Evolutionary conservation across 148 eudicot species (phyloP).

Genomic region (Cornus kousa): DNA sequence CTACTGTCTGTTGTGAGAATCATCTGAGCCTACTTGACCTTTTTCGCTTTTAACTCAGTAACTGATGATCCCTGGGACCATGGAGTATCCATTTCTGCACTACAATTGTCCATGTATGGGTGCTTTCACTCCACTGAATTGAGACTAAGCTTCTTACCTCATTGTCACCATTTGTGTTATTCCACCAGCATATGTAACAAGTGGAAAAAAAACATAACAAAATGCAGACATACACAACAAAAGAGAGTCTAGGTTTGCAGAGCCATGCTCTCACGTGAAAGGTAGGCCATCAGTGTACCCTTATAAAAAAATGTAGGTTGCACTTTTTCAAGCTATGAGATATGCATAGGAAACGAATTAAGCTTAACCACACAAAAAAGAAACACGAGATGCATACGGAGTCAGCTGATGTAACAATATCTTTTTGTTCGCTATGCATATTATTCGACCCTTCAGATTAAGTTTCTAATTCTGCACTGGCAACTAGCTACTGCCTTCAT

Average conservation of each 20-base stretch:
- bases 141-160: conserved; percentile 11
- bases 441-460: not conserved
- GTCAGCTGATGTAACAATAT: not conserved
- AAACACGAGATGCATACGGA: not conserved
- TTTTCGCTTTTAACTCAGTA: not conserved
- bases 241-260: conserved; percentile 5
- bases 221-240: too few species aligned
- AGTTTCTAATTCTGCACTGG: not conserved
- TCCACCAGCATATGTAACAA: not conserved
- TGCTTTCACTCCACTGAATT: conserved; percentile 23
- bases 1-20: not conserved
- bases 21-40: conserved; percentile 4
- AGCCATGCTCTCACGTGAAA: not conserved
- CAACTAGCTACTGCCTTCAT: not conserved
- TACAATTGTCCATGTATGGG: conserved; percentile 9
- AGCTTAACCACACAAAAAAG: not conserved
- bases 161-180: not conserved
- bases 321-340: conserved; percentile 5
- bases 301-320: not conserved
- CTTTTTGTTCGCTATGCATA: not conserved
- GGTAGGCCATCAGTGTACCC: not conserved
- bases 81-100: conserved; percentile 15
- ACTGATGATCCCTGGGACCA: conserved; percentile 4
- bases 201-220: too few species aligned
- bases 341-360: not conserved